A percentile compares a stretch with the other conserved stretches of the same genome.
Evolutionary conservation across 371 early-diverging fungal genomes (phyloP).

Genomic region (Mucor racemosus): DNA sequence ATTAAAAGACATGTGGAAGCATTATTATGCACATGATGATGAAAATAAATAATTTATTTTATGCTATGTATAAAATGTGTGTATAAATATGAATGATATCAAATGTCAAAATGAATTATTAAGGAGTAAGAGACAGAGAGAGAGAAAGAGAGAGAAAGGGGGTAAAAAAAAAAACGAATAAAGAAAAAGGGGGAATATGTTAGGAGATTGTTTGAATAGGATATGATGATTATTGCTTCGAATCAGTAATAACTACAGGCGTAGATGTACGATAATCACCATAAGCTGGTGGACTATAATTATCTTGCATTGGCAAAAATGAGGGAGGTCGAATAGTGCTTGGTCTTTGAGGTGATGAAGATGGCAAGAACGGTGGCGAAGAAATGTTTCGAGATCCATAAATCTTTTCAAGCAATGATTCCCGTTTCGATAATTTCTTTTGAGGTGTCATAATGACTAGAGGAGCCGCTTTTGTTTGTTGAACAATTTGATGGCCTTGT

Average conservation of each 20-base stretch:
- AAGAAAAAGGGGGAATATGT: neutral
- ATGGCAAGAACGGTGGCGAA: conserved; percentile 16
- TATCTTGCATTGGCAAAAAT: conserved; percentile 33
- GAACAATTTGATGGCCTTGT: conserved; percentile 18
- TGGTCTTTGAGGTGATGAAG: conserved; percentile 1
- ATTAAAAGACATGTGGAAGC: too few relatives aligned
- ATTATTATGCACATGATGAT: too few relatives aligned
- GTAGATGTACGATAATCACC: conserved; percentile 14
- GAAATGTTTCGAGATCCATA: conserved; percentile 28
- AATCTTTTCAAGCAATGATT: conserved; percentile 23
- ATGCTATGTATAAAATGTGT: neutral
- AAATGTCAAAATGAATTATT: conserved; percentile 5
- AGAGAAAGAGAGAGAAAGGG: neutral
- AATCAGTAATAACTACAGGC: neutral
- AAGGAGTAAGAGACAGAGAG: neutral
- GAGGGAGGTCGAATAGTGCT: conserved; percentile 24
- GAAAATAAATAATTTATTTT: neutral
- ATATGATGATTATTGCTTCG: neutral
- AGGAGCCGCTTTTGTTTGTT: neutral
- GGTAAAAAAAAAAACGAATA: neutral
- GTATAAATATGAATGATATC: conserved; percentile 7
- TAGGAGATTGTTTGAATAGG: neutral
- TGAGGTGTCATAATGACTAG: conserved; percentile 19
- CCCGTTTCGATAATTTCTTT: conserved; percentile 19
- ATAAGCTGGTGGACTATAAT: conserved; percentile 14